Evolutionary conservation across 192 early-diverging fungal species (phyloP), one percentile per base, ranked within the genome.

Genomic region (Thoreauomyces humboldtii): DNA sequence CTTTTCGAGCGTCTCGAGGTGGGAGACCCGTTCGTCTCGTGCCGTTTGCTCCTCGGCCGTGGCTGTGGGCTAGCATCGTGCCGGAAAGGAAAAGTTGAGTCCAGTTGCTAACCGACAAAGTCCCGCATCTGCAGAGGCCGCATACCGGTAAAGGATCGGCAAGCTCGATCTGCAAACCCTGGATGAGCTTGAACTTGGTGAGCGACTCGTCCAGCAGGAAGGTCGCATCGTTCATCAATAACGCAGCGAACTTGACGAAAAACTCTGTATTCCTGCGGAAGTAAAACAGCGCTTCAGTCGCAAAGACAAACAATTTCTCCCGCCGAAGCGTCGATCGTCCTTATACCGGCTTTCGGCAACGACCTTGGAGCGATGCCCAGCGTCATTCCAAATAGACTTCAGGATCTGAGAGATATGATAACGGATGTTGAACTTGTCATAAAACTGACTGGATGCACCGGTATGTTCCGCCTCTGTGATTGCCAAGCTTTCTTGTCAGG

Each of bases 341-440:
- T n/a, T n/a, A n/a, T 74, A 85, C 86, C 57, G 63, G 63, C 82
- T 86, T 53, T 83, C 80, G 27, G 74, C 70, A 45, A 80, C 81
- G 33, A 94, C 69, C 68, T 81, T 82, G 1, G 67, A 69, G n/a
- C 85, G 81, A 73, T 95, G 91, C n/a, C 65, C 70, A n/a, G 69
- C 77, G 54, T 91, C 85, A 4, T 70, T 74, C 89, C 93, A 92
- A 12, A 95, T 77, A 32, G 72, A 69, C 68, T 93, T 93, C 68
- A 98, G 83, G 7, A 94, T 89, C 62, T 95, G 91, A 7, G 88
- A 88, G 54, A 99, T 95, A 63, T 96, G 89, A 81, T 97, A 97
- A 32, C 96, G 88, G 63, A 95, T 94, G 73, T 91, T 96, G 77
- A 98, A 96, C 74, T 99, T 99, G 73, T 99, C 96, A 68, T 96